phyloP scores from a whole-genome alignment of 805 yeast species.

The Ogataea philodendri region DNA sequence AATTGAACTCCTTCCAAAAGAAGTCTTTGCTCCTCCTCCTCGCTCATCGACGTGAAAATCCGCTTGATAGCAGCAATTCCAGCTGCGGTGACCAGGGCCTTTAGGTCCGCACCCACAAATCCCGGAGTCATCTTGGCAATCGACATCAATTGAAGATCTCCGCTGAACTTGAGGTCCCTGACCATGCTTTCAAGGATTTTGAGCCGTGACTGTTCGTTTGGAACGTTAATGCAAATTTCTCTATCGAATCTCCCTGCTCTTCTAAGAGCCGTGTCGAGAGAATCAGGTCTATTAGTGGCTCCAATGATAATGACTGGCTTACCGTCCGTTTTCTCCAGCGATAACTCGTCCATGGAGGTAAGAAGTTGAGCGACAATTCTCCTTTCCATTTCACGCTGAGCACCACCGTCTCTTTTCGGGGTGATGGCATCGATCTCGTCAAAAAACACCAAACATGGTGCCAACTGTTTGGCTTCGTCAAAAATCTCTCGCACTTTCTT shows the following conservation, averaged over 20 bases:
- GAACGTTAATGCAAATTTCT: constrained; percentile 93
- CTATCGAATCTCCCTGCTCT: constrained; percentile 97
- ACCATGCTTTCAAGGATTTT: constrained; percentile 78
- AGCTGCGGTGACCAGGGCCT: constrained; percentile 91
- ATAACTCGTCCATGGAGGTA: constrained; percentile 90
- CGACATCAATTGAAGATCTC: constrained; percentile 63
- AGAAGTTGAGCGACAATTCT: constrained; percentile 93
- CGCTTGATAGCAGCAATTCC: constrained; percentile 93
- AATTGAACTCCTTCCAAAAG: constrained; percentile 18
- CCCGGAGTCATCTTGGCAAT: constrained; percentile 96
- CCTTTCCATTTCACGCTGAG: constrained; percentile 97
- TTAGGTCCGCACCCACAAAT: constrained; percentile 95
- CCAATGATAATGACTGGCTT: constrained; percentile 93
- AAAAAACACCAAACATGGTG: constrained; percentile 90
- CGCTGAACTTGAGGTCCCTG: constrained; percentile 59
- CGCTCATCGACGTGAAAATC: constrained; percentile 64
- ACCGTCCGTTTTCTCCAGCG: constrained; percentile 85
- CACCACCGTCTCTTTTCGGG: constrained; percentile 97
- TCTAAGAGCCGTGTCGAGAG: constrained; percentile 89
- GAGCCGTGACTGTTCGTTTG: constrained; percentile 78
- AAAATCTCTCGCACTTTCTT: constrained; percentile 89
- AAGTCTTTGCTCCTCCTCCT: constrained; percentile 35
- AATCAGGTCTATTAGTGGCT: constrained; percentile 95
- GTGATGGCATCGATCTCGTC: constrained; percentile 99
- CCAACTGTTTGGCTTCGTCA: constrained; percentile 84